Base-by-base conservation (phyloP, 208 protist species). In the Crithidia acanthocephali region DNA sequence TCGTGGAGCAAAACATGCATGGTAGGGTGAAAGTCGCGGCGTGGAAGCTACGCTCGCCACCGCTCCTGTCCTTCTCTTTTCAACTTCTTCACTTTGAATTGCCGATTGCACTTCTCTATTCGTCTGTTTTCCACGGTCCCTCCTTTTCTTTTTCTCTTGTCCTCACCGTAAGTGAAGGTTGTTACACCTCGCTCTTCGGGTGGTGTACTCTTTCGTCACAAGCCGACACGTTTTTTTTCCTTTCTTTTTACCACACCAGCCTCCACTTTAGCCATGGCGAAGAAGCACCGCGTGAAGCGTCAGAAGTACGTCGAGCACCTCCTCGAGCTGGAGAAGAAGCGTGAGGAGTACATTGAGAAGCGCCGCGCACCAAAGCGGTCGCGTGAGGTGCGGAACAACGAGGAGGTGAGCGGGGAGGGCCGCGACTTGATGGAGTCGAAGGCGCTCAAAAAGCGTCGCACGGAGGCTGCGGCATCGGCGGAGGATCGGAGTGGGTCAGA, bases 221-320 rank as follows among this genome's bases (percentile, higher is more conserved):
- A n/a, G n/a, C n/a, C n/a, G n/a, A n/a, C n/a, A n/a, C n/a, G n/a
- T 44, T 44, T 44, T 44, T 44, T 44, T 13, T 44, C 37, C 37
- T 13, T 44, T n/a, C n/a, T n/a, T n/a, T n/a, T n/a, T n/a, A n/a
- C n/a, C n/a, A n/a, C n/a, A n/a, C n/a, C n/a, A n/a, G n/a, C n/a
- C 30, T 58, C 28, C 30, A 33, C 20, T 10, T 48, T 45, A 64
- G 27, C 40, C 1, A 96, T 96, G 91, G 74, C 91, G 11, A 96
- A 96, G 77, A 96, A 96, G 52, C 91, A 96, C 64, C 91, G 91
- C 53, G 88, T 93, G 4, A 96, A 96, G 79, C 81, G 91, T 2
- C 80, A 90, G 53, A 92, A 91, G 48, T 93, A 96, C 45, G 88
- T 96, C 16, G 75, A 90, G 9, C 81, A 94, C 68, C 83, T 96